Evolutionary conservation across 108 stramenopile species (phyloP).

Genomic region (Pseudonitzschia delicatissima): DNA sequence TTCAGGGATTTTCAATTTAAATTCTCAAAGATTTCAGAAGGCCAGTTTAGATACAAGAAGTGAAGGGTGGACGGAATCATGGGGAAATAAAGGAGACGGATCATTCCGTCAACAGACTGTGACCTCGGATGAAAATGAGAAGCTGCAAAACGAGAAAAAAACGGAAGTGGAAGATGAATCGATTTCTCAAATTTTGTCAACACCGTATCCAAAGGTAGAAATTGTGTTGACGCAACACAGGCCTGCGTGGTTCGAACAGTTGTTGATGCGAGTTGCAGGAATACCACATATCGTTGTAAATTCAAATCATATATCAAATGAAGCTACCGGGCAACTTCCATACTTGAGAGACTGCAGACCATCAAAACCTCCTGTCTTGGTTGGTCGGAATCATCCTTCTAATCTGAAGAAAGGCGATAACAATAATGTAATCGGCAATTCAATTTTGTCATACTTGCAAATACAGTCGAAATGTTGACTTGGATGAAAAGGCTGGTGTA

Average conservation of each 20-base stretch:
- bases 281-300: slow-evolving; percentile 60
- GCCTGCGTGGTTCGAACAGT: slow-evolving; percentile 66
- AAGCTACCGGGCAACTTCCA: slow-evolving; percentile 65
- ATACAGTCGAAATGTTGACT: slow-evolving; percentile 15
- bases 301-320: slow-evolving; percentile 43
- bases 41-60: slow-evolving; percentile 34
- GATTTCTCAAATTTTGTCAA: slow-evolving; percentile 21
- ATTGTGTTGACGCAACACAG: slow-evolving; percentile 57
- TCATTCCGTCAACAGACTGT: neutral
- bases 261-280: slow-evolving; percentile 52
- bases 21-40: slow-evolving; percentile 20
- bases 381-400: slow-evolving; percentile 58
- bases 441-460: slow-evolving; percentile 61
- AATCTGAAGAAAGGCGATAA: slow-evolving; percentile 2
- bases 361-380: slow-evolving; percentile 31
- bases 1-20: slow-evolving; percentile 32
- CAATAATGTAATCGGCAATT: slow-evolving; percentile 30
- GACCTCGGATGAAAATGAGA: neutral
- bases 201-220: slow-evolving; percentile 23
- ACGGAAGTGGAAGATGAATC: slow-evolving; percentile 13
- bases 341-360: slow-evolving; percentile 36
- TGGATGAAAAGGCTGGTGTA: slow-evolving; percentile 27
- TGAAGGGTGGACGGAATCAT: slow-evolving; percentile 79
- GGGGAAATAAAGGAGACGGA: slow-evolving; percentile 39
- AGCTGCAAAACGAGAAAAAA: neutral